These are phyloP conservation scores for Jackrogersella minutella DNA, from an alignment of 495 filamentous ascomycete species.

Conservation along the genomic window DNA sequence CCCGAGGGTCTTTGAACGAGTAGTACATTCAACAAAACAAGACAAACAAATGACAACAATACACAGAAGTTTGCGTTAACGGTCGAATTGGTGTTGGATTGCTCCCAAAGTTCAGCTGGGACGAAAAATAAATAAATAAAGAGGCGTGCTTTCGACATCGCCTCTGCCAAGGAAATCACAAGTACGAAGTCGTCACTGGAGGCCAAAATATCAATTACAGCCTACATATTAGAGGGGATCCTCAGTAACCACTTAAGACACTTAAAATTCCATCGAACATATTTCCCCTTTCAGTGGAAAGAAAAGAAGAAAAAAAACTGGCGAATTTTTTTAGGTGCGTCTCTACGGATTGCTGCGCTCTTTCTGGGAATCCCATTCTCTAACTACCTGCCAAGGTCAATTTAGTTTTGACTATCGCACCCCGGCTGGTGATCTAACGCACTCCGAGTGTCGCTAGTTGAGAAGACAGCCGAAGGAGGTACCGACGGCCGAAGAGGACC, in stretches of 20 bases:
- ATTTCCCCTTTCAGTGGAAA: neutral
- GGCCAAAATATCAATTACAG: conserved; percentile 21
- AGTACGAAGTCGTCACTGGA: conserved; percentile 20
- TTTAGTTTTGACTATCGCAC: conserved; percentile 32
- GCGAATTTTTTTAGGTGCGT: neutral
- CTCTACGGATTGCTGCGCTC: conserved; percentile 12
- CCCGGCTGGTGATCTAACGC: conserved; percentile 38
- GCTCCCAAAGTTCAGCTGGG: conserved; percentile 27
- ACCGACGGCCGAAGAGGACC: conserved; percentile 1
- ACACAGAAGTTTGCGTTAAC: conserved; percentile 4
- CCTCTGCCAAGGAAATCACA: conserved; percentile 25
- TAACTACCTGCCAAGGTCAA: conserved; percentile 28
- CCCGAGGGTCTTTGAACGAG: conserved; percentile 17
- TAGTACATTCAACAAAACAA: conserved; percentile 14
- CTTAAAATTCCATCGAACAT: conserved; percentile 2
- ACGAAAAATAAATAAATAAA: conserved; percentile 25
- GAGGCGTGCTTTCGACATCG: conserved; percentile 18
- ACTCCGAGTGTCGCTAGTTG: conserved; percentile 23
- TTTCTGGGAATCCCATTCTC: conserved; percentile 5
- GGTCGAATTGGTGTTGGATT: conserved; percentile 10
- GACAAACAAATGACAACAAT: conserved; percentile 5
- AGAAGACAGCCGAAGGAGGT: conserved; percentile 1
- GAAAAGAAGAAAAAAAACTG: conserved; percentile 2
- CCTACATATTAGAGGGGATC: conserved; percentile 14
- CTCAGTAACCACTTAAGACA: neutral